These are phyloP conservation scores for Thermomucor indicae-seudaticae DNA, from an alignment of 371 early-diverging fungal species.

Conservation along the genomic window DNA sequence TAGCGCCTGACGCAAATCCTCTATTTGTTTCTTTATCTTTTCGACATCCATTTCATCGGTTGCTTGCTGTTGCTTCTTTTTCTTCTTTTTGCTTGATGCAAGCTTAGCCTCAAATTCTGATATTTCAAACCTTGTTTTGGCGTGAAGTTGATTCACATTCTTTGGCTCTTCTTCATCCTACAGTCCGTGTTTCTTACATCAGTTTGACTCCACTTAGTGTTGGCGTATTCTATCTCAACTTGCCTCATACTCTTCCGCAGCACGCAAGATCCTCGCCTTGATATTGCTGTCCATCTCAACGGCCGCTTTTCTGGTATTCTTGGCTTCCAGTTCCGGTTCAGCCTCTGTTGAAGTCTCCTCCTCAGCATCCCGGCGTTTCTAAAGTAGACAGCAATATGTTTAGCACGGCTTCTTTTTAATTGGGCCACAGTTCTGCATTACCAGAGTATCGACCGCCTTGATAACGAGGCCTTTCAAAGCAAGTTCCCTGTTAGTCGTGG, in stretches of 20 bases:
- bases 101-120: conserved; percentile 21
- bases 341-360: not conserved
- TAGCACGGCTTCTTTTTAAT: no score
- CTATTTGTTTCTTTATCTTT: conserved; percentile 34
- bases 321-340: not conserved
- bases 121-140: conserved; percentile 17
- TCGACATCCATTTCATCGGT: conserved; percentile 7
- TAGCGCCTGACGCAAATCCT: conserved; percentile 40
- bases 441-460: conserved; percentile 5
- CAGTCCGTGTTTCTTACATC: not conserved
- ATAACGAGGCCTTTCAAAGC: conserved; percentile 14
- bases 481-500: no score
- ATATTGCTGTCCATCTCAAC: not conserved
- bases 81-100: conserved; percentile 19
- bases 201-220: conserved; percentile 1
- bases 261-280: conserved; percentile 26
- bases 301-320: conserved; percentile 1
- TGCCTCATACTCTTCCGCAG: conserved; percentile 25
- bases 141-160: conserved; percentile 30
- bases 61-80: conserved; percentile 20
- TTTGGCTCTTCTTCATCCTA: conserved; percentile 24
- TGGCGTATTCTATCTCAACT: conserved; percentile 15
- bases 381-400: no score
- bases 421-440: not conserved
- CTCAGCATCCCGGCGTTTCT: not conserved